Evolutionary conservation across 768 basidiomycete species (phyloP).

Genomic region (Xanthoconium purpureum): DNA sequence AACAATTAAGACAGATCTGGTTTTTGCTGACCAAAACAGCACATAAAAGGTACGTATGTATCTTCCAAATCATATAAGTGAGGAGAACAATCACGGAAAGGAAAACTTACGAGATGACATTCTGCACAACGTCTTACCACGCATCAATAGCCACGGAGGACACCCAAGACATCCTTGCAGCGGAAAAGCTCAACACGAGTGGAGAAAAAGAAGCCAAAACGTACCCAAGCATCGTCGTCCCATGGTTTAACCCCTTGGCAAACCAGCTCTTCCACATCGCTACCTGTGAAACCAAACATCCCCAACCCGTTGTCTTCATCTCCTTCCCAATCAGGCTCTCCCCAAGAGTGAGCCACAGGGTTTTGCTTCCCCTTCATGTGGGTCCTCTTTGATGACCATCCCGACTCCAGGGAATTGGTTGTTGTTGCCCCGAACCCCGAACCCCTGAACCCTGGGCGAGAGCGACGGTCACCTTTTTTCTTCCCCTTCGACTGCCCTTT

Average conservation of each 20-base stretch:
- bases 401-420: not conserved
- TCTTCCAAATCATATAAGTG: no score
- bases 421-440: not conserved
- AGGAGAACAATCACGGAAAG: no score
- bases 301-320: not conserved
- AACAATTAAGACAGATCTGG: no score
- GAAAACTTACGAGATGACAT: no score
- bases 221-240: constrained; percentile 43
- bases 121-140: no score
- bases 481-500: not conserved
- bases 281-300: constrained; percentile 29
- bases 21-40: no score
- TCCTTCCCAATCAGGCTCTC: not conserved
- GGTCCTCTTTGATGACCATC: not conserved
- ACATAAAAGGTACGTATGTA: no score
- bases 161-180: constrained; percentile 18
- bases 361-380: not conserved
- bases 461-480: not conserved
- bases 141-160: not conserved
- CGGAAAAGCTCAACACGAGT: not conserved
- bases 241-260: constrained; percentile 44
- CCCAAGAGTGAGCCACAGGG: not conserved
- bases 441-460: not conserved
- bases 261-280: constrained; percentile 34
- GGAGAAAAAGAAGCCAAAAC: constrained; percentile 3